phyloP scores from a whole-genome alignment of 1,139 yeast species.

The Yamadazyma triangularis region DNA sequence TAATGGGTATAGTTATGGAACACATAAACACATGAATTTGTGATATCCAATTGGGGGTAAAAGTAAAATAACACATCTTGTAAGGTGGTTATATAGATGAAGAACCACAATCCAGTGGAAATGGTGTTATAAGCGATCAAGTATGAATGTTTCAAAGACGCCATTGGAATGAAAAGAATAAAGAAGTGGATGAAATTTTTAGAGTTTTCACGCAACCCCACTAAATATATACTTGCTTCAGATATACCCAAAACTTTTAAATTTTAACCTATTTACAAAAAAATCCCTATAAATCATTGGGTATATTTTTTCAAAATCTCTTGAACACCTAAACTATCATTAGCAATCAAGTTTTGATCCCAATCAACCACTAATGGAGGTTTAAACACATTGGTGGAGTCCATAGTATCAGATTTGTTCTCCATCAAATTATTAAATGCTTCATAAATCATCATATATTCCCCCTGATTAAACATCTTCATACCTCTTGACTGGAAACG shows the following conservation, averaged over 20 bases:
- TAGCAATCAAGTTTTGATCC: conserved; percentile 44
- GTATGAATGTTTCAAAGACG: conserved; percentile 7
- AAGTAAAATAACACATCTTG: conserved; percentile 2
- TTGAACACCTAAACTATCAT: conserved; percentile 31
- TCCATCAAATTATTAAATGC: conserved; percentile 31
- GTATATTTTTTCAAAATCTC: conserved; percentile 28
- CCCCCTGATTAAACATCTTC: conserved; percentile 35
- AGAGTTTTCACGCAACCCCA: neutral
- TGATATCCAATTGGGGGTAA: conserved; percentile 1
- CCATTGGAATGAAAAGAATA: too few relatives aligned
- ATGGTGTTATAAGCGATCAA: conserved; percentile 51
- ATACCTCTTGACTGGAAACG: conserved; percentile 18
- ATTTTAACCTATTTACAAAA: too few relatives aligned
- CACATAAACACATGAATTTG: conserved; percentile 7
- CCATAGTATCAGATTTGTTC: conserved; percentile 19
- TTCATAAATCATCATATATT: conserved; percentile 37
- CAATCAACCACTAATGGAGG: conserved; percentile 47
- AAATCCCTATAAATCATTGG: too few relatives aligned
- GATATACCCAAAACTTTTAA: too few relatives aligned
- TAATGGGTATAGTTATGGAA: conserved; percentile 11
- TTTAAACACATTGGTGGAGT: conserved; percentile 31
- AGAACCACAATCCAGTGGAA: conserved; percentile 62
- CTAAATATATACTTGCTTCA: too few relatives aligned
- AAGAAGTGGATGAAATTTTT: neutral
- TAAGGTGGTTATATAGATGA: neutral